Percentiles rank a stretch among this genome's conserved stretches.
Evolutionary conservation across 208 protist species (phyloP).

Genomic region (Trypanosoma platydactyli): DNA sequence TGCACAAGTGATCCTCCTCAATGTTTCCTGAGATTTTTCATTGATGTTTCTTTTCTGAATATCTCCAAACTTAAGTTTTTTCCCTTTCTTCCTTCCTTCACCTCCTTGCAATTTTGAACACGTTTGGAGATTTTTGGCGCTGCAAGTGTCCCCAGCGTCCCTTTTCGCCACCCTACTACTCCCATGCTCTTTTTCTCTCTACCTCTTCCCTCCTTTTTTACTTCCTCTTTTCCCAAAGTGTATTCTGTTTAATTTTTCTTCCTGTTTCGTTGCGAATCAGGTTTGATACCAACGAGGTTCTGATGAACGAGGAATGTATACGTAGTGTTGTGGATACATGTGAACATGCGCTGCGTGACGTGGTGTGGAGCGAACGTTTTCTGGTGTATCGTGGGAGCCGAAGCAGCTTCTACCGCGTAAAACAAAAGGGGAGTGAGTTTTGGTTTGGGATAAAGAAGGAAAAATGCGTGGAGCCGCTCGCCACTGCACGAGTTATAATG

Average conservation of each 20-base stretch:
- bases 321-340: not conserved
- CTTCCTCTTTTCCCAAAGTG: slow-evolving; percentile 12
- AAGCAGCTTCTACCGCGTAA: slow-evolving; percentile 40
- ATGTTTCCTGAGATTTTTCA: not conserved
- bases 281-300: not conserved
- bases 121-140: not conserved
- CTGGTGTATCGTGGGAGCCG: slow-evolving; percentile 28
- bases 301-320: slow-evolving; percentile 8
- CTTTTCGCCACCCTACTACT: not conserved
- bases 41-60: not conserved
- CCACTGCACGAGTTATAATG: slow-evolving; percentile 2
- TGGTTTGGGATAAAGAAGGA: slow-evolving; percentile 59
- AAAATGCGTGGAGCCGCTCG: slow-evolving; percentile 9
- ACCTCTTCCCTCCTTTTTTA: slow-evolving; percentile 19
- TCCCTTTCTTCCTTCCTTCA: not conserved
- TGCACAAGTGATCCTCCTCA: not conserved
- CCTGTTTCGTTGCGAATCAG: not conserved
- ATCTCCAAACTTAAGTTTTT: not conserved
- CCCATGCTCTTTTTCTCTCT: slow-evolving; percentile 10
- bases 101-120: not conserved
- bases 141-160: not conserved
- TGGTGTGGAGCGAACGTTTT: slow-evolving; percentile 8
- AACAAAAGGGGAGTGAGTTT: slow-evolving; percentile 18
- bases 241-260: too few species aligned
- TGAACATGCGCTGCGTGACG: not conserved